Evolutionary conservation across 148 eudicot genomes (phyloP), one percentile per base, ranked within the genome.

Genomic region (Amaranthus palmeri): DNA sequence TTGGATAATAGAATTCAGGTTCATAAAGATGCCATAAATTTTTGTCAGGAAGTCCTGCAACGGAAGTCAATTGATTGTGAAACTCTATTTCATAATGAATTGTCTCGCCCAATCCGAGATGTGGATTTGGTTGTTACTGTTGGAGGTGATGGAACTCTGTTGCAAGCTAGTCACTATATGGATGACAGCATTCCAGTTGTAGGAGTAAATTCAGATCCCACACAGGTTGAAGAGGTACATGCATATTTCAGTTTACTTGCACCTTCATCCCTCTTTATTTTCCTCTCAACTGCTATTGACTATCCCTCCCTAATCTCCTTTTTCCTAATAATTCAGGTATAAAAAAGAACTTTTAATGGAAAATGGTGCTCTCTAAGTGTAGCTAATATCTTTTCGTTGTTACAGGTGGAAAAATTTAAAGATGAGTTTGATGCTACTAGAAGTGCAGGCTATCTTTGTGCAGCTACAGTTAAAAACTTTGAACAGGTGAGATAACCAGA

Each of bases 141-240:
- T 54, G 98, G 98, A 40, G 98, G 98, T 59, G 98, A 93, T 88
- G 98, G 98, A 48, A 93, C 98, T 48, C 87, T 93, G 69, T 76
- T 93, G 79, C 89, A 86, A 72, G 97, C 98, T 57, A 93, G 97
- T 77, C 98, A 88, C 75, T 86, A 82, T 57, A 69, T 93, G 82
- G 92, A 93, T 81, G 93, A 84, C 74, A 87, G 84, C 10, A 69
- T 93, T 78, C 97, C 98, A 44, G 81, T 93, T 61, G 82, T 93
- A 36, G 98, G 98, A 57, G 97, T 93, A 12, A 93, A 93, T 76
- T 93, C 98, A 68, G 98, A 93, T 81, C 98, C 98, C 55, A 93
- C 97, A 55, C 83, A 77, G 65, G 79, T 69, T 45, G 84, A 91
- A 71, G 98, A 93, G 96, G 98, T 91, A 59, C 44, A 36, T 25